Conservation (phyloP, 2,329 filamentous ascomycete genomes). For the Colletotrichum horii region DNA sequence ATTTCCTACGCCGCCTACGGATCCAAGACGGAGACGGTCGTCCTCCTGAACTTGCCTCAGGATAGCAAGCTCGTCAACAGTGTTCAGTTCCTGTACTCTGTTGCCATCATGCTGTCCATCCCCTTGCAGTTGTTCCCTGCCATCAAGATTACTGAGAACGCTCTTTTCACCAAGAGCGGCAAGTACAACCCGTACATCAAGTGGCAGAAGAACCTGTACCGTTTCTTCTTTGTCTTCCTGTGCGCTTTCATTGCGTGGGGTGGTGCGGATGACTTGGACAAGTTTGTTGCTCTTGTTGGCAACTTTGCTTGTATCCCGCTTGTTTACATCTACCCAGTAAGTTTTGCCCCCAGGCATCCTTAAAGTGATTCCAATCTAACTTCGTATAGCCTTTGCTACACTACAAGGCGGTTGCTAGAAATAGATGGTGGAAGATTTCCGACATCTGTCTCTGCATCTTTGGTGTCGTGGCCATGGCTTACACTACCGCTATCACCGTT, state of each 20-base stretch:
- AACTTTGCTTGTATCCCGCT: conserved; percentile 76
- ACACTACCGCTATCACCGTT: conserved; percentile 87
- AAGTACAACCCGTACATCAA: conserved; percentile 99
- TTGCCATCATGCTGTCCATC: conserved; percentile 94
- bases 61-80: conserved; percentile 94
- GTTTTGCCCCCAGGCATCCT: conserved; percentile 39
- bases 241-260: conserved; percentile 91
- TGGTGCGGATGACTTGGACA: conserved; percentile 88
- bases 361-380: conserved; percentile 30
- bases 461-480: conserved; percentile 85
- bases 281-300: conserved; percentile 77
- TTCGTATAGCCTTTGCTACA: conserved; percentile 83
- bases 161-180: conserved; percentile 89
- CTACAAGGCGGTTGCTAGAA: conserved; percentile 78
- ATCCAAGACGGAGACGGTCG: conserved; percentile 93
- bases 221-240: conserved; percentile 88
- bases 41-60: conserved; percentile 94
- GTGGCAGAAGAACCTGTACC: conserved; percentile 98
- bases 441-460: conserved; percentile 83
- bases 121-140: conserved; percentile 97
- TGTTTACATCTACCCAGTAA: conserved; percentile 92
- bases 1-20: conserved; percentile 96
- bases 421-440: conserved; percentile 67
- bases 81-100: conserved; percentile 96
- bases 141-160: conserved; percentile 94